Percentiles rank a stretch among this genome's conserved stretches.
Evolutionary conservation across 1,139 yeast species (phyloP).

Genomic region (Meyerozyma carpophila): DNA sequence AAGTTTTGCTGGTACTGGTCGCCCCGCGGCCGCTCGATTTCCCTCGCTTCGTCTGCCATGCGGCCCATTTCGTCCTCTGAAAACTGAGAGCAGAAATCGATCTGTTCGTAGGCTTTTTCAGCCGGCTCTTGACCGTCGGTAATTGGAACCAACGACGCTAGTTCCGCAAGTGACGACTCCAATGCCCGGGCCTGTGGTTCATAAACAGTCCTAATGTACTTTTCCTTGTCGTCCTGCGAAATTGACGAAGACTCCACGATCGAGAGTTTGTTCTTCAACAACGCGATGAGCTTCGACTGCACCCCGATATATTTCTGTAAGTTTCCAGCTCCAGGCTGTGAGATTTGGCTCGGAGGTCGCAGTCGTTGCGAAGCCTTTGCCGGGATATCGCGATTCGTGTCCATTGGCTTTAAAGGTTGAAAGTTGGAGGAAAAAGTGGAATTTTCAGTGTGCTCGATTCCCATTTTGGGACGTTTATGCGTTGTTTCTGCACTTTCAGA

Average conservation of each 20-base stretch:
- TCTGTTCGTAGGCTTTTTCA: not conserved
- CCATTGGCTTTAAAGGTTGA: not conserved
- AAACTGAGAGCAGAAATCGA: conserved; percentile 1
- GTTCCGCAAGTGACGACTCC: not conserved
- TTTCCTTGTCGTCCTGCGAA: not conserved
- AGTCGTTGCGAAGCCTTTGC: not conserved
- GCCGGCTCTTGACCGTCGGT: not conserved
- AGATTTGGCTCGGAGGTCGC: not conserved
- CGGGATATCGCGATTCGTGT: not conserved
- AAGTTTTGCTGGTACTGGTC: not conserved
- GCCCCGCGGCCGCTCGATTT: not conserved
- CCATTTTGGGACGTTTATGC: not conserved
- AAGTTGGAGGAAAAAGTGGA: not conserved
- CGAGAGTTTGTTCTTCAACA: not conserved
- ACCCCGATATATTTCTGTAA: not conserved
- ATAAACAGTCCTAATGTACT: not conserved
- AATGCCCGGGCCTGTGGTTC: not conserved
- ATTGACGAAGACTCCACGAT: not conserved
- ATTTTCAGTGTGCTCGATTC: not conserved
- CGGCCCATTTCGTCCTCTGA: not conserved
- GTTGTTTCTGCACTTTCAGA: too few species aligned
- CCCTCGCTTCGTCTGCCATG: not conserved
- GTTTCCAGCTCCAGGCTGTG: not conserved
- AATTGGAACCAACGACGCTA: not conserved
- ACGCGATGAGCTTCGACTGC: not conserved